phyloP scores from a whole-genome alignment of 2,329 filamentous ascomycete species.

The Alternaria ethzedia region DNA sequence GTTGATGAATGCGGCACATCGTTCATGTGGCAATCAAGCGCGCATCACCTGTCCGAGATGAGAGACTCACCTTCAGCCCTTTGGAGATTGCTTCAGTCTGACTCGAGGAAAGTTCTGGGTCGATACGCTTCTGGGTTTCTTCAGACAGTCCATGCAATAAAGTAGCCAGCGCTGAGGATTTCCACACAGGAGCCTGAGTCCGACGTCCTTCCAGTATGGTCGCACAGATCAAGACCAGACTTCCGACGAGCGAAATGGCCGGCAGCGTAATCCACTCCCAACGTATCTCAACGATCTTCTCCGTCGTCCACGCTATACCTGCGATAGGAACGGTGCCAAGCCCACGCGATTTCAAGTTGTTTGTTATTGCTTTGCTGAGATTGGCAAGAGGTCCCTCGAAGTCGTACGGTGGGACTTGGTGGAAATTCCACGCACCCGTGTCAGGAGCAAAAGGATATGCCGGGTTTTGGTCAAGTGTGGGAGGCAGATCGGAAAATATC shows the following conservation, averaged over 20 bases:
- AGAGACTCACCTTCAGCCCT: conserved; percentile 3
- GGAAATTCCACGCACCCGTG: conserved; percentile 17
- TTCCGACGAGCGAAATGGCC: conserved; percentile 8
- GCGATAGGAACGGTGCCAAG: conserved; percentile 4
- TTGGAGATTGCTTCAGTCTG: conserved; percentile 20
- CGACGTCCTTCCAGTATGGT: conserved; percentile 15
- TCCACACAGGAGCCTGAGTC: conserved; percentile 14
- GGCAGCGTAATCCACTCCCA: conserved; percentile 27
- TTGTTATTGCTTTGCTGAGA: conserved; percentile 18
- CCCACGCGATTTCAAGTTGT: conserved; percentile 14
- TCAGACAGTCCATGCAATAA: conserved; percentile 26
- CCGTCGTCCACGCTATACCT: conserved; percentile 20
- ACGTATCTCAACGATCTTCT: conserved; percentile 17
- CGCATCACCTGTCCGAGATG: background rate
- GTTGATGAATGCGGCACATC: background rate
- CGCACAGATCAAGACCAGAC: conserved; percentile 15
- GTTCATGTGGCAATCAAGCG: background rate
- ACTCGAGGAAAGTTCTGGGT: conserved; percentile 12
- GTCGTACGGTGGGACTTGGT: conserved; percentile 17
- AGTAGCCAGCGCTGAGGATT: conserved; percentile 24
- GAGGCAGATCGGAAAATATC: background rate
- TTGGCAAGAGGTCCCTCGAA: conserved; percentile 7
- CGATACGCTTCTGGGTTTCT: conserved; percentile 11
- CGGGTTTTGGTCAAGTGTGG: background rate
- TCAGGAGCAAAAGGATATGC: background rate